Conservation (phyloP, 192 early-diverging fungal species). For the Rhizoclosmatium sp. region DNA sequence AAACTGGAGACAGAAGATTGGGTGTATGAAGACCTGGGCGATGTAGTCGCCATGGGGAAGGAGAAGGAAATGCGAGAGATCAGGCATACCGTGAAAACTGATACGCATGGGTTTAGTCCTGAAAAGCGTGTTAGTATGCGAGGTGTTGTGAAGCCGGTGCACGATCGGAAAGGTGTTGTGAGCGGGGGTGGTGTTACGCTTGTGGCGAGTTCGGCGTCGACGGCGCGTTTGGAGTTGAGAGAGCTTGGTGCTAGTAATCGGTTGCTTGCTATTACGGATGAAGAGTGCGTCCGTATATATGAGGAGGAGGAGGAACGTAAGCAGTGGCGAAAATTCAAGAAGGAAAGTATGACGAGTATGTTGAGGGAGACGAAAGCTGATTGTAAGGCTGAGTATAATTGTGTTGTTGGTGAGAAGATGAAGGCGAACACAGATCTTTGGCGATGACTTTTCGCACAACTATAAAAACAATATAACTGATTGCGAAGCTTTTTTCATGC, state of each 20-base stretch:
- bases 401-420: conserved; percentile 26
- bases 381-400: conserved; percentile 15
- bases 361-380: conserved; percentile 17
- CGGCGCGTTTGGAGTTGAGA: conserved; percentile 16
- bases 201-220: not conserved
- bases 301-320: conserved; percentile 6
- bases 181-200: conserved; percentile 6
- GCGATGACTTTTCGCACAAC: not conserved
- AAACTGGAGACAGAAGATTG: conserved; percentile 36
- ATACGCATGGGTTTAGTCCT: not conserved
- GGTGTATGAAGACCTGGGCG: conserved; percentile 32
- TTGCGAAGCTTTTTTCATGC: too few relatives aligned
- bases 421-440: conserved; percentile 3
- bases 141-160: conserved; percentile 1
- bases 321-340: conserved; percentile 11
- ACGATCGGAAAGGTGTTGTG: not conserved
- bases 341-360: not conserved
- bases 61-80: not conserved
- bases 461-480: too few relatives aligned
- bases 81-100: not conserved
- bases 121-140: not conserved
- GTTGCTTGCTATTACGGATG: conserved; percentile 22
- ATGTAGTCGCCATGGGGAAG: conserved; percentile 3
- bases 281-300: conserved; percentile 16
- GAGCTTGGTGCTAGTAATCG: not conserved